Evolutionary conservation across 352 stramenopile species (phyloP).

Genomic region (Phytophthora hybrid): DNA sequence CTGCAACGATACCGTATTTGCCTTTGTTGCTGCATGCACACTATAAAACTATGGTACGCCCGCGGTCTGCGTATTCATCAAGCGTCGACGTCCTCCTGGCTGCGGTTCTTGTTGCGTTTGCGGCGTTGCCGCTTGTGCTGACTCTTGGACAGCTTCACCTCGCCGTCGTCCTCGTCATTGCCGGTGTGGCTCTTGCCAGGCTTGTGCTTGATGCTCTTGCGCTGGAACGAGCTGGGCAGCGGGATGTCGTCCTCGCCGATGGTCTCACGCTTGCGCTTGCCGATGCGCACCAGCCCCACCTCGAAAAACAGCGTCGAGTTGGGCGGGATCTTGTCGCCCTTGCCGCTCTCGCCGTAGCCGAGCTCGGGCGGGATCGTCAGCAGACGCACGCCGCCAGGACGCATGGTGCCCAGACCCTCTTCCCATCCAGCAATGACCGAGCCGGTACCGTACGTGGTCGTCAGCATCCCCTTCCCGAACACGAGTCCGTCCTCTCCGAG

Average conservation of each 20-base stretch:
- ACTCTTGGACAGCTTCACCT: conserved; percentile 44
- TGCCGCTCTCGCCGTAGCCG: conserved; percentile 69
- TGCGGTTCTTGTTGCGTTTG: conserved; percentile 44
- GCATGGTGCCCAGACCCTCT: conserved; percentile 83
- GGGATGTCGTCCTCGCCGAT: conserved; percentile 72
- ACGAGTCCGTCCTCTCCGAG: conserved; percentile 69
- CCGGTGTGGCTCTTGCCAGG: conserved; percentile 19
- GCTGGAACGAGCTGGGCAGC: conserved; percentile 76
- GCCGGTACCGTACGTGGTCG: conserved; percentile 63
- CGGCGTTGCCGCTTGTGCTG: conserved; percentile 54
- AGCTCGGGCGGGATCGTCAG: conserved; percentile 74
- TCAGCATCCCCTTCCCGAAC: conserved; percentile 85
- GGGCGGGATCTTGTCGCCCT: conserved; percentile 80
- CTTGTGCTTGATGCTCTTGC: conserved; percentile 66
- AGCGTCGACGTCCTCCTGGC: conserved; percentile 17
- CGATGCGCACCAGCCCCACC: conserved; percentile 80
- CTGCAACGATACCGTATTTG: too few relatives aligned
- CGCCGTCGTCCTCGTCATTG: conserved; percentile 26
- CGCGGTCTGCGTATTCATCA: conserved; percentile 10
- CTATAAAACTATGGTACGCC: conserved; percentile 35
- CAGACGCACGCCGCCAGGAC: conserved; percentile 58
- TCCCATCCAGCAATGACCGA: conserved; percentile 86
- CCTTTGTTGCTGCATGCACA: conserved; percentile 7
- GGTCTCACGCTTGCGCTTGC: conserved; percentile 72
- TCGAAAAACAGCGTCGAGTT: conserved; percentile 85